phyloP scores from a whole-genome alignment of 1,284 basidiomycete genomes.

The Filobasidium uniguttulatum region DNA sequence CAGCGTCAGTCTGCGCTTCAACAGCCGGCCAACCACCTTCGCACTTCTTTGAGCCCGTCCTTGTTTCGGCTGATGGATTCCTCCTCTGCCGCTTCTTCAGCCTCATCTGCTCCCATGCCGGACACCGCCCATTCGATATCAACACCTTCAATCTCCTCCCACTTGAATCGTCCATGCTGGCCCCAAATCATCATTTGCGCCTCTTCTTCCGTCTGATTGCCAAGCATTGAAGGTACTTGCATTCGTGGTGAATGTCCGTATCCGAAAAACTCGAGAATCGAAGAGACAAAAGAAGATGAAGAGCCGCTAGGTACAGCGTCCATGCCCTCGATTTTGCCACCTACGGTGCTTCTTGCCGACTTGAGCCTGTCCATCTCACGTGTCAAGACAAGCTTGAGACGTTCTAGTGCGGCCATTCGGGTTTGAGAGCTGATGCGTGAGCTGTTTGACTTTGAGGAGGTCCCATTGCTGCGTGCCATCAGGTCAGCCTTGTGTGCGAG shows the following conservation, averaged over 20 bases:
- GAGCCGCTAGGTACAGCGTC: slow-evolving; percentile 8
- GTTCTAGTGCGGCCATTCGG: slow-evolving; percentile 21
- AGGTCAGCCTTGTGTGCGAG: slow-evolving; percentile 34
- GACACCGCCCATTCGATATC: slow-evolving; percentile 24
- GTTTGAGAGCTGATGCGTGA: slow-evolving; percentile 16
- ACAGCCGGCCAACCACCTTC: not conserved
- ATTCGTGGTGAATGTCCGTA: not conserved
- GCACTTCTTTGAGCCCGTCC: not conserved
- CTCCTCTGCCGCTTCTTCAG: not conserved
- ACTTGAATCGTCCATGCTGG: slow-evolving; percentile 27
- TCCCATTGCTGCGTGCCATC: slow-evolving; percentile 19
- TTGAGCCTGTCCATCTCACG: slow-evolving; percentile 35
- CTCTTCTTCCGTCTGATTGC: slow-evolving; percentile 15
- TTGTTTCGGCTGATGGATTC: too few species aligned
- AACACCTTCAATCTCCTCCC: slow-evolving; percentile 35
- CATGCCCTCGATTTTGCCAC: slow-evolving; percentile 24
- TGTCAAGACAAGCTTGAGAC: slow-evolving; percentile 27
- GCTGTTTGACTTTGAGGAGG: slow-evolving; percentile 6
- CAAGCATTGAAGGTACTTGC: slow-evolving; percentile 9
- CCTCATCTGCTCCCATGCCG: not conserved
- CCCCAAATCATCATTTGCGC: slow-evolving; percentile 26
- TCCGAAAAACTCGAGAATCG: not conserved
- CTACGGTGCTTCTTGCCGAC: slow-evolving; percentile 21
- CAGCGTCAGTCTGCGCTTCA: too few species aligned
- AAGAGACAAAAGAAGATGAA: not conserved